Evolutionary conservation across 192 early-diverging fungal genomes (phyloP).

Genomic region (Linnemannia exigua): DNA sequence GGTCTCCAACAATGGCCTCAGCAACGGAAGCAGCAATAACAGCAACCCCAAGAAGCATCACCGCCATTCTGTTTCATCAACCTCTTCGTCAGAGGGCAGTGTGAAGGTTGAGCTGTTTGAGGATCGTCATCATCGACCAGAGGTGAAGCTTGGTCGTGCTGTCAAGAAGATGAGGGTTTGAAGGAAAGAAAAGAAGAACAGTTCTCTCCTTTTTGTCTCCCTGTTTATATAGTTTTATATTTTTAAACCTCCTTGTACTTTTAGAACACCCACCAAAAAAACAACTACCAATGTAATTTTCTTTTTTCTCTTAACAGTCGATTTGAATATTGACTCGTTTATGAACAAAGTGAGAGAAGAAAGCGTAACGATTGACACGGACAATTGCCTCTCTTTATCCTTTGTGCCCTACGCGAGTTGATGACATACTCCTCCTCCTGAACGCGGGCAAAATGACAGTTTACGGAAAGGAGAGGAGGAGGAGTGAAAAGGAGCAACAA

Average conservation of each 20-base stretch:
- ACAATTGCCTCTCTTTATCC: too few species aligned
- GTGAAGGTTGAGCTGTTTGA: neutral
- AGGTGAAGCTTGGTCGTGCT: neutral
- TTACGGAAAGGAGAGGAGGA: neutral
- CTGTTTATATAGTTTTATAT: conserved; percentile 15
- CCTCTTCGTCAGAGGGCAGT: neutral
- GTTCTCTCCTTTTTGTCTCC: neutral
- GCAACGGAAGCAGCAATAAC: too few species aligned
- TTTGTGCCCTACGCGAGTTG: too few species aligned
- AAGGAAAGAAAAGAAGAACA: neutral
- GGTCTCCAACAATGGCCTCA: conserved; percentile 29
- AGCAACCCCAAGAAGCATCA: conserved; percentile 38
- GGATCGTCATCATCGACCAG: neutral
- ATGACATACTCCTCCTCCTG: too few species aligned
- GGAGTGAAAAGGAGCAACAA: neutral
- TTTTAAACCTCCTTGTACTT: conserved; percentile 4
- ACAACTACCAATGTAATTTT: neutral
- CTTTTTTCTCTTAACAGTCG: neutral
- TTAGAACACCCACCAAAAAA: neutral
- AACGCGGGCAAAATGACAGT: neutral
- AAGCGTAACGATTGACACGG: too few species aligned
- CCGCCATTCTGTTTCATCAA: neutral
- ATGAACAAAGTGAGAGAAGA: neutral
- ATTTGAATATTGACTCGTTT: too few species aligned
- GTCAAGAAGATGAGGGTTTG: conserved; percentile 41